Evolutionary conservation across 2,329 filamentous ascomycete species (phyloP).

Genomic region (Plenodomus lindquistii): DNA sequence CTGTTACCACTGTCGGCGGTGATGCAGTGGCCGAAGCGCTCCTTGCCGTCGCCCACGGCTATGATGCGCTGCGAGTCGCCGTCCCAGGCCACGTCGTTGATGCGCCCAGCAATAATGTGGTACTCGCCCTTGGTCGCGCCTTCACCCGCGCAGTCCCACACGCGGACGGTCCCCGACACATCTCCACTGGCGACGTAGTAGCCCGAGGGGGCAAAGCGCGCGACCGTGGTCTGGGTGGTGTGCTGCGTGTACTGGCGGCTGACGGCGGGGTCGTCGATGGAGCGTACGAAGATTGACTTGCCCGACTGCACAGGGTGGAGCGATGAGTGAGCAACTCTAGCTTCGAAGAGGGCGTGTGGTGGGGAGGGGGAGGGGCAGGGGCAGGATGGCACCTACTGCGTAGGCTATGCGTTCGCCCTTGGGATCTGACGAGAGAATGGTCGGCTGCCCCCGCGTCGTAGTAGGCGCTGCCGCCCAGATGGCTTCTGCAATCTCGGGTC

Average conservation of each 20-base stretch:
- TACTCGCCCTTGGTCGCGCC: conserved; percentile 94
- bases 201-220: conserved; percentile 89
- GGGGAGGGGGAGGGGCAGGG: neutral
- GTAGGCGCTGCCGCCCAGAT: conserved; percentile 86
- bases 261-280: conserved; percentile 83
- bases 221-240: conserved; percentile 85
- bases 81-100: conserved; percentile 97
- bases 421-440: conserved; percentile 81
- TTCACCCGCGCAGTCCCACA: conserved; percentile 88
- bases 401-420: conserved; percentile 94
- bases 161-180: conserved; percentile 77
- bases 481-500: conserved; percentile 52
- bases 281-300: conserved; percentile 95
- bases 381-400: conserved; percentile 73
- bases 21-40: conserved; percentile 91
- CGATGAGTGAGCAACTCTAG: conserved; percentile 2
- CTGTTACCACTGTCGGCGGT: conserved; percentile 90
- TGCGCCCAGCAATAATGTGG: conserved; percentile 87
- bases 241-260: conserved; percentile 92
- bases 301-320: conserved; percentile 67
- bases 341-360: neutral
- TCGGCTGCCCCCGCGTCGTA: conserved; percentile 83
- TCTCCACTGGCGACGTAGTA: conserved; percentile 96
- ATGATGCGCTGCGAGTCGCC: conserved; percentile 96
- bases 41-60: conserved; percentile 91